Conservation (phyloP, 192 early-diverging fungal species). For the Blastocladiella britannica region DNA sequence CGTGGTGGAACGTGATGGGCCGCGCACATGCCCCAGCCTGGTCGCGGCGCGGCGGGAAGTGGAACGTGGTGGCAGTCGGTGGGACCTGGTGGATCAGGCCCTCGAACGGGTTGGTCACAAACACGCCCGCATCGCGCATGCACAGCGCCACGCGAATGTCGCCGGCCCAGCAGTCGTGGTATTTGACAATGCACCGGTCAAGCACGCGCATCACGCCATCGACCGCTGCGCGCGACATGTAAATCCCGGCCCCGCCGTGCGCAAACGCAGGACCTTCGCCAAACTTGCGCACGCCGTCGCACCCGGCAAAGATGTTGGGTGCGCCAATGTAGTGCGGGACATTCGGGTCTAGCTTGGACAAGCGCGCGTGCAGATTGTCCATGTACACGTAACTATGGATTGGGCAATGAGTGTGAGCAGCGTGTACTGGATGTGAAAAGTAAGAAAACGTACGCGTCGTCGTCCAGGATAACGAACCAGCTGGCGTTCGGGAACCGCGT, state of each 20-base stretch:
- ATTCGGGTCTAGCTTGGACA: not conserved
- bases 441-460: slow-evolving; percentile 17
- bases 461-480: not conserved
- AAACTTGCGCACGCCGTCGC: not conserved
- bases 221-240: not conserved
- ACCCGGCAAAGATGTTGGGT: not conserved
- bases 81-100: too few species aligned
- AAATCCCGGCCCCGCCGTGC: not conserved
- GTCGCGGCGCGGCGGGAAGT: too few species aligned
- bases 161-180: not conserved
- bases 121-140: not conserved
- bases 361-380: not conserved
- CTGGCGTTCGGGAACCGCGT: not conserved
- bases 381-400: not conserved
- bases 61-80: too few species aligned
- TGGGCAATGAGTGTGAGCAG: too few species aligned
- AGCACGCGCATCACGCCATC: not conserved
- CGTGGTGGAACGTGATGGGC: too few species aligned
- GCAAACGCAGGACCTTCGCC: not conserved
- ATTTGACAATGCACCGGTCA: not conserved
- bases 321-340: not conserved
- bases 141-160: not conserved
- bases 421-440: too few species aligned
- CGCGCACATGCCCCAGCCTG: too few species aligned
- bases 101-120: too few species aligned